Base-by-base conservation (phyloP, 208 protist species). In the Acanthamoeba lenticulata region DNA sequence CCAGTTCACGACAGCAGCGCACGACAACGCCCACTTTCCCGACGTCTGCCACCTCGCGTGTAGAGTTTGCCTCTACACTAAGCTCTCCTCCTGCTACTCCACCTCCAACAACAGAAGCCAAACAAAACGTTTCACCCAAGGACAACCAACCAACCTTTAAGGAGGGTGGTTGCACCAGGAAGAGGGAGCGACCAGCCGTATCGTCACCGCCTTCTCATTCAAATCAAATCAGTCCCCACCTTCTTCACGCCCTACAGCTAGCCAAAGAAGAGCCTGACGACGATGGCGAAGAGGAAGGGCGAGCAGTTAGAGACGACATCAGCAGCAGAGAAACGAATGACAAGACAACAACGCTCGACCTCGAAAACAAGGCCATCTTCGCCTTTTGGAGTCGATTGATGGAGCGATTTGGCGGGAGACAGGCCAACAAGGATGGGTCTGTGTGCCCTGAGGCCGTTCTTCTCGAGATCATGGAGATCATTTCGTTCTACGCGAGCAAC, bases 381-480 rank as follows among this genome's bases (percentile, higher is more conserved):
- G 62, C 27, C 27, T 72, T 72, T 17, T 72, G 62, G 62, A 17
- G 62, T 17, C 62, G 62, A 38, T 38, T 72, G n/a, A 72, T 72
- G 6, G 6, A 72, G 38, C 9, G 62, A 72, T 72, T 72, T 49
- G 11, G 40, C 24, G 40, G 7, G 19, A 1, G 1, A 49, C 3
- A 49, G 15, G 72, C 24, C n/a, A 52, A 52, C 9, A 52, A 5
- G 47, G 38, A 79, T 32, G 69, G 38, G 7, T n/a, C 7, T 7
- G 40, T 27, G 24, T 29, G 40, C 5, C 62, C n/a, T 38, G 62
- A 83, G 6, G 40, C 11, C 34, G 72, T 34, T 49, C 72, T 90
- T 5, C 40, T 67, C 21, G 83, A 90, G 6, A 40, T 90, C 3
- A 69, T 90, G 83, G 83, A 90, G 36, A 65, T 90, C 29, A 69